Evolutionary conservation across 2,329 filamentous ascomycete species (phyloP), one percentile per base, ranked within the genome.

Genomic region (Aspergillus persii): DNA sequence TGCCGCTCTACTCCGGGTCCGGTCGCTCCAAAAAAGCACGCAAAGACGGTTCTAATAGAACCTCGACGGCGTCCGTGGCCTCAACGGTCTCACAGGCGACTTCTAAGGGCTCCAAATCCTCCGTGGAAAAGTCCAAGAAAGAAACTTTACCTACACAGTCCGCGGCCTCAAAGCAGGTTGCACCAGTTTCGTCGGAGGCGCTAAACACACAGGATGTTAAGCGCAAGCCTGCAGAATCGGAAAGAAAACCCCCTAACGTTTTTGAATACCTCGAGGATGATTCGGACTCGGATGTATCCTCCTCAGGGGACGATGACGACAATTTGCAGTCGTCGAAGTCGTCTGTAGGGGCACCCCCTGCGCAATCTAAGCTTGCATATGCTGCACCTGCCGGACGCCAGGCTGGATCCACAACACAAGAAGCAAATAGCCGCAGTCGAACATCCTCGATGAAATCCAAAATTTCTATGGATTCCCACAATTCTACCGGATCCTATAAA

Each of bases 211-310:
- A 61, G 56, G 58, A 58, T 33, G 50, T 51, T 8, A 66, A 60
- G 33, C 41, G 47, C 18, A 68, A 67, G 47, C 26, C 63, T 4
- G 53, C 56, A 27, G 66, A 61, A 31, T 39, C 65, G 3, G 52
- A 66, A 29, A 66, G 63, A 41, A 67, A 63, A 44, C 52, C 65
- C 12, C 74, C 74, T 4, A 71, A 77, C 64, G 76, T 78, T 8
- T 78, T 78, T 62, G 70, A 77, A 49, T 78, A 73, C 50, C 66
- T 78, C 6, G 73, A 71, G 11, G 65, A 65, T 15, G 63, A 64
- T 7, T 65, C 66, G 5, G 62, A 63, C 44, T 63, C 65, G 18
- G 67, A 67, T 1, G 57, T 64, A 27, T 66, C 65, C 2, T 68
- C 62, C 1, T 65, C 63, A 29, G 59, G 63, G 36, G 60, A 62